Evolutionary conservation across 495 filamentous ascomycete species (phyloP).

Genomic region (Daldinia childiae): DNA sequence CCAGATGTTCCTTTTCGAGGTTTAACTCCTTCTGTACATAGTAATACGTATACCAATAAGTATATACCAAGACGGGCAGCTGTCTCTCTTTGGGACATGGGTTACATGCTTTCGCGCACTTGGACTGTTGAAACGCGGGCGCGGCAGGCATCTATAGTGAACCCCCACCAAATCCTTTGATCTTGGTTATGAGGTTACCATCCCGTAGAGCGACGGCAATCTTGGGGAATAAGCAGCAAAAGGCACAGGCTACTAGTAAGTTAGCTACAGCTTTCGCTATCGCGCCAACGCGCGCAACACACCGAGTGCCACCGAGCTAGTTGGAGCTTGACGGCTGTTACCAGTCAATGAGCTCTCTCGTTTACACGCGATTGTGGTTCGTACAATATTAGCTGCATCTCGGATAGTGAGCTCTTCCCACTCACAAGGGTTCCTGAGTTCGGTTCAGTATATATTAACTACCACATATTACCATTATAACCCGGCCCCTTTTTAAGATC

Average conservation of each 20-base stretch:
- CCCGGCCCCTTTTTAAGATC: constrained; percentile 48
- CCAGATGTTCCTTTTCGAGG: constrained; percentile 12
- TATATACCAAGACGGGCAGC: constrained; percentile 14
- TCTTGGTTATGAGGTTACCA: constrained; percentile 48
- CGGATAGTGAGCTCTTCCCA: constrained; percentile 36
- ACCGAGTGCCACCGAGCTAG: constrained; percentile 43
- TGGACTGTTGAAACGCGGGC: constrained; percentile 43
- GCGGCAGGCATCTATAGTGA: constrained; percentile 32
- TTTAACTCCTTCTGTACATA: constrained; percentile 10
- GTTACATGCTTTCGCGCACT: constrained; percentile 34
- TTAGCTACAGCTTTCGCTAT: constrained; percentile 10
- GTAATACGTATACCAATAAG: constrained; percentile 6
- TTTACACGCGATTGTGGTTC: constrained; percentile 38
- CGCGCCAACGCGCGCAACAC: constrained; percentile 35
- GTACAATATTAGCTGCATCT: constrained; percentile 42
- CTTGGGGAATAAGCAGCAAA: constrained; percentile 25
- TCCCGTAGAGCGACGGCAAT: constrained; percentile 47
- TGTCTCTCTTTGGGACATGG: constrained; percentile 37
- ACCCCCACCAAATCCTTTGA: constrained; percentile 44
- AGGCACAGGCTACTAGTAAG: constrained; percentile 17
- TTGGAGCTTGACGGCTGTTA: constrained; percentile 19
- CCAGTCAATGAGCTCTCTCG: constrained; percentile 22
- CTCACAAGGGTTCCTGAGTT: constrained; percentile 42
- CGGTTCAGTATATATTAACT: constrained; percentile 54
- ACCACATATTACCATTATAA: constrained; percentile 55